Evolutionary conservation across 768 basidiomycete species (phyloP).

Genomic region (Psilocybe azurescens): DNA sequence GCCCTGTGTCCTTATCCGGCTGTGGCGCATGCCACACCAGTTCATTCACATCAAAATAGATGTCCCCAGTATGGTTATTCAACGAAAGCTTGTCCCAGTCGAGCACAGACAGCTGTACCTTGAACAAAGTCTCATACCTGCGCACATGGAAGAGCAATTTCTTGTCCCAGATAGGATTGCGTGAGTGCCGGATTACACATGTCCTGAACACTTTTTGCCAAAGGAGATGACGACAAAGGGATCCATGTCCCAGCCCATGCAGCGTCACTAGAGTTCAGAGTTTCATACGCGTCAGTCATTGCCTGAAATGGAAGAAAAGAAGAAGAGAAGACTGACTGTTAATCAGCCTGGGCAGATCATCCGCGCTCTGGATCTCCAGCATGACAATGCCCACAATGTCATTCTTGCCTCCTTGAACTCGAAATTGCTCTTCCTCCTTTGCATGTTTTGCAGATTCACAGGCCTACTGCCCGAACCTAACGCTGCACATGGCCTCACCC

Average conservation of each 20-base stretch:
- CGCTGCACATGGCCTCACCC: neutral
- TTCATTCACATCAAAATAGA: conserved; percentile 42
- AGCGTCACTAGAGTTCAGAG: conserved; percentile 61
- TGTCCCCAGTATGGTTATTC: conserved; percentile 91
- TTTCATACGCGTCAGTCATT: too few relatives aligned
- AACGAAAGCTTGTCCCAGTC: conserved; percentile 96
- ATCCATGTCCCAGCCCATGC: conserved; percentile 95
- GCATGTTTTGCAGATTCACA: conserved; percentile 12
- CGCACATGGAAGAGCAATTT: conserved; percentile 95
- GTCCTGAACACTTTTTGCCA: conserved; percentile 96
- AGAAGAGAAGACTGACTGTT: conserved; percentile 67
- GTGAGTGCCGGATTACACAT: conserved; percentile 81
- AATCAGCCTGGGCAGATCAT: conserved; percentile 82
- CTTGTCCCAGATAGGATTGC: conserved; percentile 92
- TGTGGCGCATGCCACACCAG: conserved; percentile 64
- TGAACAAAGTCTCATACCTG: conserved; percentile 80
- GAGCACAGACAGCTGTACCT: conserved; percentile 81
- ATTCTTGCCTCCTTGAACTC: conserved; percentile 69
- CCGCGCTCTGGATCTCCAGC: conserved; percentile 86
- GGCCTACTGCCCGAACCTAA: neutral
- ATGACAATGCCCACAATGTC: conserved; percentile 96
- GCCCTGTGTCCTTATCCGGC: conserved; percentile 61
- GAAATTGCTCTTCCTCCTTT: conserved; percentile 24
- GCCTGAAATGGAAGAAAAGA: too few relatives aligned
- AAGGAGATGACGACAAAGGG: conserved; percentile 97